Conservation (phyloP, 129 eudicot species). For the Silybum marianum region DNA sequence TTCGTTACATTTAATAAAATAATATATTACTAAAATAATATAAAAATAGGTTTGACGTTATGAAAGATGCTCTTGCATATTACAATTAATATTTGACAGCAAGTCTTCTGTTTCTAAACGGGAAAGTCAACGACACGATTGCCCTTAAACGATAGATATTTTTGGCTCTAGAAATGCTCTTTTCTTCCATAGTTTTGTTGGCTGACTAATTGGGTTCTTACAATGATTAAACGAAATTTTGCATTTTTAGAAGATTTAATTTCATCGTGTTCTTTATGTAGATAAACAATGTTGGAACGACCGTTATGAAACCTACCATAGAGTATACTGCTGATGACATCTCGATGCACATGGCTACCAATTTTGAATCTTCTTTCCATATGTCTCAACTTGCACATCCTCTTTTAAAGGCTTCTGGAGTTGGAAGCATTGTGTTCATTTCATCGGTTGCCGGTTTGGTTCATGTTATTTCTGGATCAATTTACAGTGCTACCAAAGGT, state of each 20-base stretch:
- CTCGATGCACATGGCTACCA: slow-evolving; percentile 27
- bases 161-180: not conserved
- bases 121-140: not conserved
- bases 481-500: slow-evolving; percentile 5
- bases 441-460: slow-evolving; percentile 23
- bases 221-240: too few species aligned
- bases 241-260: not conserved
- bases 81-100: not conserved
- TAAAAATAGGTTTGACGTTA: not conserved
- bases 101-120: not conserved
- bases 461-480: not conserved
- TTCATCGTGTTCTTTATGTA: not conserved
- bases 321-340: slow-evolving; percentile 24
- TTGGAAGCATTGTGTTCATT: slow-evolving; percentile 29
- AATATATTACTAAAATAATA: not conserved
- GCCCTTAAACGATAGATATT: not conserved
- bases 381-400: slow-evolving; percentile 35
- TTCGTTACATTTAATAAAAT: too few species aligned
- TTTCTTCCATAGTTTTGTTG: not conserved
- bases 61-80: not conserved
- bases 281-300: slow-evolving; percentile 36
- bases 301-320: slow-evolving; percentile 8
- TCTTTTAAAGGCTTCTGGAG: slow-evolving; percentile 28
- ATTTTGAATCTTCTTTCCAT: slow-evolving; percentile 32
- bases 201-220: not conserved